A percentile compares a stretch with the other conserved stretches of the same genome.
Conservation (phyloP, 176 grass and related monocot genomes). For the Avena atlantica region DNA sequence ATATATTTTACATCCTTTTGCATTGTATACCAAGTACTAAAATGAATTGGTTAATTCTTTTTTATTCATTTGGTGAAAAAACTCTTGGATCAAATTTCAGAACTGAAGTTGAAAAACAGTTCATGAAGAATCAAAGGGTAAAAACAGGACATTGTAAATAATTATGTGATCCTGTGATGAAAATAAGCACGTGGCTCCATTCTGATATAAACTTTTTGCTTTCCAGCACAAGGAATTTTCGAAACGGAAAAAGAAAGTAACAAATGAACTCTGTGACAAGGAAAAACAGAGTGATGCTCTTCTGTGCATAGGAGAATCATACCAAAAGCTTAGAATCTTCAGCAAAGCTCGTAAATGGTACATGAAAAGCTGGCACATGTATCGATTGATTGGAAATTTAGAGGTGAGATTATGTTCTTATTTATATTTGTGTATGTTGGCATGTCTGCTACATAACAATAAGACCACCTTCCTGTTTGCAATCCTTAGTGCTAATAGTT, state of each 20-base stretch:
- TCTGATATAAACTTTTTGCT: constrained; percentile 44
- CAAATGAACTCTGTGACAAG: constrained; percentile 67
- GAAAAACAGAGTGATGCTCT: constrained; percentile 85
- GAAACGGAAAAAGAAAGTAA: constrained; percentile 82
- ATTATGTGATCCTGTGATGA: not conserved
- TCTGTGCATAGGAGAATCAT: constrained; percentile 78
- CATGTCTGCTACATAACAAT: constrained; percentile 28
- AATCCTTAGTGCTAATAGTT: constrained; percentile 34
- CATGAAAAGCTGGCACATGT: constrained; percentile 83
- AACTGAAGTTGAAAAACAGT: constrained; percentile 9
- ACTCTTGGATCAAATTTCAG: constrained; percentile 20
- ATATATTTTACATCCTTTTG: constrained; percentile 28
- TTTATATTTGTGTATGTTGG: constrained; percentile 26
- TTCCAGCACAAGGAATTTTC: constrained; percentile 82
- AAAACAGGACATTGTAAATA: constrained; percentile 22
- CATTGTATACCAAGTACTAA: constrained; percentile 1
- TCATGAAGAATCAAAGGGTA: constrained; percentile 3
- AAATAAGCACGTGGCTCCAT: constrained; percentile 33
- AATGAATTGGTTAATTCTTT: not conserved
- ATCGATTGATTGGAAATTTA: constrained; percentile 71
- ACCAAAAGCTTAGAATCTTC: constrained; percentile 91
- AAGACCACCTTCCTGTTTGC: constrained; percentile 27
- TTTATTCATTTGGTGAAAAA: constrained; percentile 25
- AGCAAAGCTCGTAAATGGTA: constrained; percentile 88
- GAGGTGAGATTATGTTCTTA: constrained; percentile 61